These are phyloP conservation scores for Dioscorea zingiberensis DNA, from an alignment of 106 monocot species.

Conservation along the genomic window DNA sequence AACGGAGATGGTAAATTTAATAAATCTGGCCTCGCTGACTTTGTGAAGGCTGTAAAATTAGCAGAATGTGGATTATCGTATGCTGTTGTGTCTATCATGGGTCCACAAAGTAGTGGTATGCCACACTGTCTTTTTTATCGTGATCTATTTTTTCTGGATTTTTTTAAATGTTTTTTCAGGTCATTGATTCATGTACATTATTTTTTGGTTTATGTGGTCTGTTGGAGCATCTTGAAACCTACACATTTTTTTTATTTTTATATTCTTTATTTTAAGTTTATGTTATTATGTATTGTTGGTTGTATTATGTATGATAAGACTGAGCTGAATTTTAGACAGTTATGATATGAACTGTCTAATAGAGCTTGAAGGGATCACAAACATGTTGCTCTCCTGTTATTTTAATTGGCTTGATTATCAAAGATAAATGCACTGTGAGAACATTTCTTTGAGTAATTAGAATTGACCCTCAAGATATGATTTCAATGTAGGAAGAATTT, in stretches of 20 bases:
- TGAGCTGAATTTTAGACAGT: no score
- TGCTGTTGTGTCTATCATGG: constrained; percentile 82
- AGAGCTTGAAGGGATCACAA: no score
- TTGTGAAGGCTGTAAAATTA: constrained; percentile 39
- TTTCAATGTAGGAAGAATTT: no score
- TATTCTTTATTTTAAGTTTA: not conserved
- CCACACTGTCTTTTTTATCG: not conserved
- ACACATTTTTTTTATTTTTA: not conserved
- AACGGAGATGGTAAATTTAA: constrained; percentile 70
- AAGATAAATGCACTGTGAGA: no score
- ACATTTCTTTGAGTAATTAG: no score
- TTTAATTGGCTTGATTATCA: no score
- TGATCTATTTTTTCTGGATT: not conserved
- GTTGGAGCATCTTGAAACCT: not conserved
- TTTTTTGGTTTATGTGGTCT: not conserved
- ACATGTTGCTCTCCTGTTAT: no score
- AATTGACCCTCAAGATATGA: no score
- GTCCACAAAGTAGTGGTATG: constrained; percentile 86
- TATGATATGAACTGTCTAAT: no score
- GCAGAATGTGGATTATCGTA: constrained; percentile 71
- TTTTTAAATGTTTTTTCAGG: not conserved
- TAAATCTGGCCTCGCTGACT: constrained; percentile 36
- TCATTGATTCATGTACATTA: no score
- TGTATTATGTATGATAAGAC: no score
- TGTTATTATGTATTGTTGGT: no score